Evolutionary conservation across 805 yeast genomes (phyloP), one percentile per base, ranked within the genome.

Genomic region (Saturnispora mendoncae): DNA sequence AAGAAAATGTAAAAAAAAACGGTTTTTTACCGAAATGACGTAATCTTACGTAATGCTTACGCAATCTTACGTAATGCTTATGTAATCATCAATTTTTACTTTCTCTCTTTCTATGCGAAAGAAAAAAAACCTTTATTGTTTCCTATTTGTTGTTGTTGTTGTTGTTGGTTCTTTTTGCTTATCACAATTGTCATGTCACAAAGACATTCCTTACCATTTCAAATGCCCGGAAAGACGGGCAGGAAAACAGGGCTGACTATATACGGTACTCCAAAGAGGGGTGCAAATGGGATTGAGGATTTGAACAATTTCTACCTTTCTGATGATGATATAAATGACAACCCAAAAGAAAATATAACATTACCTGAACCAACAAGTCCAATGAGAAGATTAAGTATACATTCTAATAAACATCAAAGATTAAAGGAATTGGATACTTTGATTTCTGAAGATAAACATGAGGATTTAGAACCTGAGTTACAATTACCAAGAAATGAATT

Each of bases 261-360:
- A 3, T 48, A 57, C 0, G 45, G 49, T 23, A 55, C 61, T 0
- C 61, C 80, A 25, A 62, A 63, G 33, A 69, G 71, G 49, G 83
- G 80, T 55, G 67, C 68, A 37, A 70, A 76, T 50, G 74, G 80
- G 21, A 71, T 80, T 74, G 88, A 81, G 51, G 81, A 77, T 50
- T 54, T 81, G 13, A 79, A 77, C 48, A 86, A 79, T 42, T 81
- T 80, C 56, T 81, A 80, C 40, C 50, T 60, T 10, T 58, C 63
- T 41, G 68, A 66, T 35, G 82, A 76, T 39, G 77, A 72, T 15
- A 65, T 59, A 20, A 57, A 52, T 19, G 37, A 39, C 10, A 26
- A 27, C 14, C n/a, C 29, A 6, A 14, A 14, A 15, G 23, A 23
- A 17, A 14, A 20, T 9, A 18, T 29, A 8, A 24, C 14, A 7